phyloP scores from a whole-genome alignment of 2,329 filamentous ascomycete genomes.

The Aspergillus neoniger region DNA sequence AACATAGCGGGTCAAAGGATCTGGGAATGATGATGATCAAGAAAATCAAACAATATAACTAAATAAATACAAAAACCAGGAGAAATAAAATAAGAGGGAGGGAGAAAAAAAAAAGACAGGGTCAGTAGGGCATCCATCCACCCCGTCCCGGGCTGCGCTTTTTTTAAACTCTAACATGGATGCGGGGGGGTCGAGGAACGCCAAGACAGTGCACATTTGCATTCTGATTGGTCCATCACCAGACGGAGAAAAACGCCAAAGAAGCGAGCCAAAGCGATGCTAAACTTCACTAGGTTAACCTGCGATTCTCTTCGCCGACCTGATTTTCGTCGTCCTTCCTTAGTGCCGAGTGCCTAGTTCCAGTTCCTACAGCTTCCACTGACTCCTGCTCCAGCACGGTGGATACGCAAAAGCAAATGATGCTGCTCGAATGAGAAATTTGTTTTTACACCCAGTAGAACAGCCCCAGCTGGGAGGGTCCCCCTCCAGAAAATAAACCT shows the following conservation, averaged over 20 bases:
- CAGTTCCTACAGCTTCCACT: neutral
- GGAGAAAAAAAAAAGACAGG: neutral
- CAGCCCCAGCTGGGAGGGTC: too few species aligned
- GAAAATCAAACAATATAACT: neutral
- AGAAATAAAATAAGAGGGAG: neutral
- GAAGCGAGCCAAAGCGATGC: neutral
- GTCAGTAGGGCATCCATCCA: constrained; percentile 4
- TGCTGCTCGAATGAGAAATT: neutral
- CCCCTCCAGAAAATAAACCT: neutral
- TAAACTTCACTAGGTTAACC: constrained; percentile 9
- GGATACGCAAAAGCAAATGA: constrained; percentile 1
- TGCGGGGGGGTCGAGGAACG: constrained; percentile 6
- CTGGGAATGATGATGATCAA: neutral
- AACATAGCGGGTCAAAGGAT: too few species aligned
- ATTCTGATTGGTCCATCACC: constrained; percentile 1
- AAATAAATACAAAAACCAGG: neutral
- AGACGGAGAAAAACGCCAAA: constrained; percentile 11
- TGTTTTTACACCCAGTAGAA: too few species aligned
- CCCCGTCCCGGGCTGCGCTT: neutral
- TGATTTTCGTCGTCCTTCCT: neutral
- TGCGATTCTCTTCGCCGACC: neutral
- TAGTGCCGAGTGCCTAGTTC: neutral
- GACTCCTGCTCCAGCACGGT: neutral
- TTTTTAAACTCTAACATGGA: constrained; percentile 7
- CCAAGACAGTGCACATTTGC: constrained; percentile 2